Evolutionary conservation across 352 stramenopile genomes (phyloP).

Genomic region (Phytophthora pinifolia): DNA sequence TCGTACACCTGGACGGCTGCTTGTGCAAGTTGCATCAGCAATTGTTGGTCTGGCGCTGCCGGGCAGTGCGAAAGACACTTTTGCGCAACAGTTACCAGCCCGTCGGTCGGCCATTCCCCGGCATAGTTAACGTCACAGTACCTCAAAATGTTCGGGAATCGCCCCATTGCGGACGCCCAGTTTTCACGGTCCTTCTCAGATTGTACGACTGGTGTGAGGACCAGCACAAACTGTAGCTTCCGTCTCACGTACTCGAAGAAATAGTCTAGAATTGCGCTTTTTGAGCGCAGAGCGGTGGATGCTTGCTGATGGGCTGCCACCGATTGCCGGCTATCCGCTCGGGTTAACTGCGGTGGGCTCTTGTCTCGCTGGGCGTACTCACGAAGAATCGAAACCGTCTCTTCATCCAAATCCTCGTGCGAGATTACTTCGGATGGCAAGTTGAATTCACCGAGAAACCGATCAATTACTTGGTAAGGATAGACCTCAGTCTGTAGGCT

Average conservation of each 20-base stretch:
- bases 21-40: slow-evolving; percentile 37
- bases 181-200: not conserved
- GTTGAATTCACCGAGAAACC: slow-evolving; percentile 44
- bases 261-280: slow-evolving; percentile 44
- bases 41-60: slow-evolving; percentile 24
- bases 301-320: not conserved
- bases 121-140: slow-evolving; percentile 41
- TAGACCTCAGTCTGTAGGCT: slow-evolving; percentile 28
- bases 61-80: slow-evolving; percentile 34
- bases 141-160: slow-evolving; percentile 46
- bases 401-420: slow-evolving; percentile 56
- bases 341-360: not conserved
- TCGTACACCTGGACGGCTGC: slow-evolving; percentile 45
- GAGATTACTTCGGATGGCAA: slow-evolving; percentile 43
- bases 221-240: slow-evolving; percentile 59
- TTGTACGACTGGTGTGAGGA: slow-evolving; percentile 26
- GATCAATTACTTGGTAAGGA: slow-evolving; percentile 45
- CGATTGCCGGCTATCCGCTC: not conserved
- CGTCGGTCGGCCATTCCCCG: slow-evolving; percentile 45
- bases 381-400: slow-evolving; percentile 39
- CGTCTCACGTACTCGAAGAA: slow-evolving; percentile 45
- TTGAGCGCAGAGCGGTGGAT: slow-evolving; percentile 33
- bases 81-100: slow-evolving; percentile 42
- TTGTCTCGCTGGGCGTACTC: slow-evolving; percentile 29
- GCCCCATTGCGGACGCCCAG: slow-evolving; percentile 36